Evolutionary conservation across 2,329 filamentous ascomycete genomes (phyloP).

Genomic region (Dactylonectria estremocensis): DNA sequence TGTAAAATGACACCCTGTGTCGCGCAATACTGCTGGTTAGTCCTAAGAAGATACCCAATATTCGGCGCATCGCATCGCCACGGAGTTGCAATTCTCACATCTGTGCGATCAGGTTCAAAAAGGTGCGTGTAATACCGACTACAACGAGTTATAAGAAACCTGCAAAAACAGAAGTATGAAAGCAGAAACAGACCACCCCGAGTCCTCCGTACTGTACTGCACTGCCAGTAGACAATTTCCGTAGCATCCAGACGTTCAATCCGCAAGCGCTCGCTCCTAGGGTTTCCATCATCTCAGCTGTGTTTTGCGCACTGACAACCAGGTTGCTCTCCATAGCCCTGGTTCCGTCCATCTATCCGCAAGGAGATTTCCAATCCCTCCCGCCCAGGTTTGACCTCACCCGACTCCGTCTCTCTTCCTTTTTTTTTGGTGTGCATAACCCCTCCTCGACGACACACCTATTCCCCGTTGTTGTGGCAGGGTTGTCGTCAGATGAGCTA

Average conservation of each 20-base stretch:
- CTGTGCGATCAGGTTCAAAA: slow-evolving; percentile 4
- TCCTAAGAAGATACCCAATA: background rate
- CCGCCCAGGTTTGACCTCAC: slow-evolving; percentile 29
- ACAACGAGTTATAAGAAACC: slow-evolving; percentile 44
- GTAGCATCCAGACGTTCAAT: slow-evolving; percentile 41
- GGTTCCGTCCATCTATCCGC: slow-evolving; percentile 43
- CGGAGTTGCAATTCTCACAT: background rate
- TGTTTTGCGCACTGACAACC: slow-evolving; percentile 35
- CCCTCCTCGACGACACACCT: slow-evolving; percentile 16
- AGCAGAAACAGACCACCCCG: slow-evolving; percentile 41
- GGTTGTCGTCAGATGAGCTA: slow-evolving; percentile 11
- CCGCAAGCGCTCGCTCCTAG: slow-evolving; percentile 29
- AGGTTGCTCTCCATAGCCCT: slow-evolving; percentile 36
- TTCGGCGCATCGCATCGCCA: slow-evolving; percentile 1
- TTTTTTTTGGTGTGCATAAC: slow-evolving; percentile 22
- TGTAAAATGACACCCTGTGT: background rate
- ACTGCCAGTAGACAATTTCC: slow-evolving; percentile 40
- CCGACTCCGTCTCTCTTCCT: slow-evolving; percentile 20
- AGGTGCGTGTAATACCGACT: slow-evolving; percentile 36
- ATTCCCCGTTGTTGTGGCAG: background rate
- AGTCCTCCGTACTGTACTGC: slow-evolving; percentile 30
- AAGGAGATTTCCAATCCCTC: slow-evolving; percentile 47
- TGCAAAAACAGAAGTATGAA: slow-evolving; percentile 38
- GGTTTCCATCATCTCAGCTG: slow-evolving; percentile 10
- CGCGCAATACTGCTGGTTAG: background rate